Percentiles rank a stretch among this genome's conserved stretches.
phyloP scores from a whole-genome alignment of 345 rosid species.

The Tarenaya hassleriana region DNA sequence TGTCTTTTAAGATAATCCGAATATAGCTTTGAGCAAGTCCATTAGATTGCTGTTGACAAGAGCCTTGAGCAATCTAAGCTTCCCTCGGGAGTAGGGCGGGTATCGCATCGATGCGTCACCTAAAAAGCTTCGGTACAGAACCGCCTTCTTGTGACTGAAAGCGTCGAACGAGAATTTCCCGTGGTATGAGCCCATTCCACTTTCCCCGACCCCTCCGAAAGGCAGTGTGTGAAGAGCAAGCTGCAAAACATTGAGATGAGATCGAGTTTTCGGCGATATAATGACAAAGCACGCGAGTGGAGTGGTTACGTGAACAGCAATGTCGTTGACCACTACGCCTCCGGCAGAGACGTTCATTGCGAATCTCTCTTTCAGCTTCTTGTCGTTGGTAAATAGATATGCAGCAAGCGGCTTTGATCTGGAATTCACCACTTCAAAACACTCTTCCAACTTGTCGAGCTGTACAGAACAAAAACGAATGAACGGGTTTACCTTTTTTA shows the following conservation, averaged over 20 bases:
- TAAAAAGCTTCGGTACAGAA: conserved; percentile 53
- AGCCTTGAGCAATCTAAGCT: conserved; percentile 57
- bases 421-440: conserved; percentile 64
- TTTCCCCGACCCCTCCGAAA: conserved; percentile 95
- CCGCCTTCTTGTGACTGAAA: conserved; percentile 94
- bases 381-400: conserved; percentile 68
- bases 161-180: conserved; percentile 94
- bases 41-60: conserved; percentile 42
- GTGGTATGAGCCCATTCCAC: conserved; percentile 89
- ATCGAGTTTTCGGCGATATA: neutral
- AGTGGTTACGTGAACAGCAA: conserved; percentile 60
- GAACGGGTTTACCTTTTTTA: neutral
- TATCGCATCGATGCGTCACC: conserved; percentile 64
- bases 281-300: conserved; percentile 13
- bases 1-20: conserved; percentile 37
- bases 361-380: conserved; percentile 61
- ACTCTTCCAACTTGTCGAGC: conserved; percentile 76
- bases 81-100: conserved; percentile 70
- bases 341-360: conserved; percentile 73
- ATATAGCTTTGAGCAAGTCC: conserved; percentile 43
- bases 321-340: conserved; percentile 80
- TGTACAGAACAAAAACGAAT: conserved; percentile 23
- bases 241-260: conserved; percentile 35
- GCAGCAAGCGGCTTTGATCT: conserved; percentile 91
- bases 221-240: conserved; percentile 60